Base-by-base conservation (phyloP, 257 asterid species). In the Perilla frutescens region DNA sequence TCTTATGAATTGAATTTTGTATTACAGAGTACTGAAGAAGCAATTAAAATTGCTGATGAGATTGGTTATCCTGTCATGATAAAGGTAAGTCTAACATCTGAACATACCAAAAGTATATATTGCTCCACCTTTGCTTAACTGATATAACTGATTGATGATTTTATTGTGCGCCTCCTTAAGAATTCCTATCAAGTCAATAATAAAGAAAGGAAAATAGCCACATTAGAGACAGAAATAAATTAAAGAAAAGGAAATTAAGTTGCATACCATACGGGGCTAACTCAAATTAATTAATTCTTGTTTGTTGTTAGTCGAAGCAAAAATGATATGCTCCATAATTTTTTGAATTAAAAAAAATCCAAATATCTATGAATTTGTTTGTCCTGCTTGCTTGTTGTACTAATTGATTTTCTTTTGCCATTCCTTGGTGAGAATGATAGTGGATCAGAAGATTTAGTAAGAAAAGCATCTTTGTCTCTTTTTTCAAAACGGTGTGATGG, bases 31-130 rank as follows among this genome's bases (percentile, higher is more conserved):
- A 92, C 91, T 63, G 98, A 95, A 78, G 99, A 95, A 86, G 99
- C 83, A 44, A 82, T 90, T 68, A 90, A 58, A 80, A 84, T 95
- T 59, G 99, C 99, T 5, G 89, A 81, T 62, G 87, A 74, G 83
- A 90, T 95, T 66, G 99, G 99, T 74, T 95, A 64, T 75, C 99
- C 99, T 50, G 99, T 95, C 73, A 95, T 95, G 99, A 95, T 95
- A 80, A 95, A 95, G 97, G 99, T 91, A 86, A 77, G 68, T 73
- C 71, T 56, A 61, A 39, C 60, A 43, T 40, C 62, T 55, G 7
- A 3, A 32, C 71, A 29, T 29, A 41, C 45, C 34, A 39, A 40
- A 14, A 41, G 36, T 40, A 72, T 51, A 29, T 48, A 55, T 66
- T 47, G 47, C 31, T 40, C 56, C 32, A 49, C 61, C 34, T 34